These are phyloP conservation scores for Penicillium roqueforti DNA, from an alignment of 495 filamentous ascomycete genomes.

Conservation along the genomic window DNA sequence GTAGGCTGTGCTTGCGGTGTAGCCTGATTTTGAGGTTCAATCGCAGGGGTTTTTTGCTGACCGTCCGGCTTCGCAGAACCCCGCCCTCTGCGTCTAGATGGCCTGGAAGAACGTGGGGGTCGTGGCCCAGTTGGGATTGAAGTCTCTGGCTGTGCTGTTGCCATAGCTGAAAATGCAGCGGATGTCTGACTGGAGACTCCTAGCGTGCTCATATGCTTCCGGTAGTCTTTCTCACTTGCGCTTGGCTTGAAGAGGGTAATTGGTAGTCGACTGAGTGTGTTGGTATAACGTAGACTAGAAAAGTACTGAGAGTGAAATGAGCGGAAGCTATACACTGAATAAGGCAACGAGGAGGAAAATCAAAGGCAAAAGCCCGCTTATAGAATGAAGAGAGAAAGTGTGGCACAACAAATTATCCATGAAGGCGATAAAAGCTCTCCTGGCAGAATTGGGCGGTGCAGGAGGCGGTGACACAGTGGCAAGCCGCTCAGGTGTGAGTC, in stretches of 20 bases:
- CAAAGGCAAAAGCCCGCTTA: slow-evolving; percentile 3
- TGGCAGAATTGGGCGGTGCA: slow-evolving; percentile 22
- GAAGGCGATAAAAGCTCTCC: slow-evolving; percentile 20
- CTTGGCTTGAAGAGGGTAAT: neutral
- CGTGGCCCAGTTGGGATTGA: slow-evolving; percentile 12
- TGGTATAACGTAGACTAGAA: neutral
- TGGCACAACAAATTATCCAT: slow-evolving; percentile 10
- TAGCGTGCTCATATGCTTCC: neutral
- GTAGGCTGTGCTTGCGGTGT: neutral
- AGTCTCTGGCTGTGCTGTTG: slow-evolving; percentile 9
- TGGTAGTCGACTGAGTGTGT: neutral
- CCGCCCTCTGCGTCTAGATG: slow-evolving; percentile 33
- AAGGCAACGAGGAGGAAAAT: slow-evolving; percentile 4
- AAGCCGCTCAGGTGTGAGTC: slow-evolving; percentile 6
- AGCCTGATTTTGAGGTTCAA: neutral
- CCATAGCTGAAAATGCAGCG: slow-evolving; percentile 15
- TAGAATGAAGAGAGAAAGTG: slow-evolving; percentile 1
- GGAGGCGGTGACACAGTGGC: slow-evolving; percentile 16
- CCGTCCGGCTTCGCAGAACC: slow-evolving; percentile 28
- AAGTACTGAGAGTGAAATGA: neutral
- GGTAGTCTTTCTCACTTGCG: neutral
- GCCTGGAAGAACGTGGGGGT: slow-evolving; percentile 25
- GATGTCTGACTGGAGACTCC: neutral
- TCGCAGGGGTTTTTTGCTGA: slow-evolving; percentile 11
- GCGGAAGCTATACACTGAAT: neutral